Evolutionary conservation across 1,139 yeast species (phyloP).

Genomic region (Lodderomyces beijingensis): DNA sequence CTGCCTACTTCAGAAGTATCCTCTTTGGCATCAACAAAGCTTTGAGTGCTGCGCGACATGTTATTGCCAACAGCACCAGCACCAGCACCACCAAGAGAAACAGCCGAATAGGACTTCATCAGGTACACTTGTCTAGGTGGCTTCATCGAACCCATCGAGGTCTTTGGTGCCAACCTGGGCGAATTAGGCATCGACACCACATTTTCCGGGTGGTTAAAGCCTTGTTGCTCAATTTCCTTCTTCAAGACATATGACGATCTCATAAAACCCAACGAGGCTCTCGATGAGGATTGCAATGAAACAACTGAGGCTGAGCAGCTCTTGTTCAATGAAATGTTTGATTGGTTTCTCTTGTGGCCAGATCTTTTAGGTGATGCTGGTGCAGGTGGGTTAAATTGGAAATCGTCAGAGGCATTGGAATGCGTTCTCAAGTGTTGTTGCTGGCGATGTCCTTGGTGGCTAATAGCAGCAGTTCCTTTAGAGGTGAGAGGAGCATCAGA

Average conservation of each 20-base stretch:
- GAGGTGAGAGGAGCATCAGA: constrained; percentile 3
- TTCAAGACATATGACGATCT: constrained; percentile 36
- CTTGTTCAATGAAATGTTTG: constrained; percentile 10
- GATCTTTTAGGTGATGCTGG: neutral
- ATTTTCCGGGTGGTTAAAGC: constrained; percentile 31
- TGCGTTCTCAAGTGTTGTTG: constrained; percentile 6
- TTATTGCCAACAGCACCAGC: constrained; percentile 8
- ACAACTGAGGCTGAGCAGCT: constrained; percentile 14
- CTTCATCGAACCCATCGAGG: constrained; percentile 8
- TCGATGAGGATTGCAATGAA: constrained; percentile 13
- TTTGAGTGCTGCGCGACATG: constrained; percentile 2
- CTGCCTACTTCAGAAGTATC: constrained; percentile 2
- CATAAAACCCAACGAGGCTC: constrained; percentile 40
- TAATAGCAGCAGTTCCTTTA: constrained; percentile 6
- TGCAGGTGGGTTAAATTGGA: constrained; percentile 8
- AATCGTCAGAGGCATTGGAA: constrained; percentile 10
- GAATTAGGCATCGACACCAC: constrained; percentile 13
- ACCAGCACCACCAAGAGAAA: constrained; percentile 7
- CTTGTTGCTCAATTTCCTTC: constrained; percentile 25
- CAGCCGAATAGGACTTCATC: constrained; percentile 4
- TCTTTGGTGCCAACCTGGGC: constrained; percentile 10
- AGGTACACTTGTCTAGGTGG: constrained; percentile 3
- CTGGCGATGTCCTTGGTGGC: neutral
- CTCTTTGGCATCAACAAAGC: constrained; percentile 5
- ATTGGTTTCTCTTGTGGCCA: constrained; percentile 5